Conservation (phyloP, 306 rosid genomes). For the Prunus dulcis region DNA sequence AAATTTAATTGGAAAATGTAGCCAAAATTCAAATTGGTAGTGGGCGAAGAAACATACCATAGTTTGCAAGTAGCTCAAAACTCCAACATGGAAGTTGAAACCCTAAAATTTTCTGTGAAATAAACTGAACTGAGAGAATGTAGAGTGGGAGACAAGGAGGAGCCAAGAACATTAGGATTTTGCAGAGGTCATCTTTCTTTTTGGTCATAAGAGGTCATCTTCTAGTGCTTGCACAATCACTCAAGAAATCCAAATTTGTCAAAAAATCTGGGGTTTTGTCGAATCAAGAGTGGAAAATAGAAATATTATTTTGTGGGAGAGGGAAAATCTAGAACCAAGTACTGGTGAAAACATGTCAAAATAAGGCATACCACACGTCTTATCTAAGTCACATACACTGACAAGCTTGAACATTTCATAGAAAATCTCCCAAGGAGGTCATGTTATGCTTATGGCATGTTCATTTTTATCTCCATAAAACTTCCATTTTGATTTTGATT, state of each 20-base stretch:
- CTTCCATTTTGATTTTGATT: too few relatives aligned
- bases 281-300: background rate
- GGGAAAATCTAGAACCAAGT: background rate
- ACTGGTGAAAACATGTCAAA: background rate
- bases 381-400: too few relatives aligned
- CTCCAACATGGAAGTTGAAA: background rate
- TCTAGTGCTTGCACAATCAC: too few relatives aligned
- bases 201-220: too few relatives aligned
- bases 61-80: background rate
- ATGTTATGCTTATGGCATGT: too few relatives aligned
- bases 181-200: background rate
- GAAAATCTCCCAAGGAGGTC: too few relatives aligned
- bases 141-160: background rate
- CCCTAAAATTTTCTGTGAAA: background rate
- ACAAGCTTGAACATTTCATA: too few relatives aligned
- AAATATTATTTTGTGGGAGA: background rate
- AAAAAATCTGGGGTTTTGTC: background rate
- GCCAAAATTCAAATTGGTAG: background rate
- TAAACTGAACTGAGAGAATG: background rate
- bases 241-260: background rate
- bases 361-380: too few relatives aligned
- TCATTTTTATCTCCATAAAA: too few relatives aligned
- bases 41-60: conserved; percentile 7
- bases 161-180: background rate
- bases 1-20: background rate